phyloP scores from a whole-genome alignment of 1,284 basidiomycete species.

The Leucoagaricus sp. region DNA sequence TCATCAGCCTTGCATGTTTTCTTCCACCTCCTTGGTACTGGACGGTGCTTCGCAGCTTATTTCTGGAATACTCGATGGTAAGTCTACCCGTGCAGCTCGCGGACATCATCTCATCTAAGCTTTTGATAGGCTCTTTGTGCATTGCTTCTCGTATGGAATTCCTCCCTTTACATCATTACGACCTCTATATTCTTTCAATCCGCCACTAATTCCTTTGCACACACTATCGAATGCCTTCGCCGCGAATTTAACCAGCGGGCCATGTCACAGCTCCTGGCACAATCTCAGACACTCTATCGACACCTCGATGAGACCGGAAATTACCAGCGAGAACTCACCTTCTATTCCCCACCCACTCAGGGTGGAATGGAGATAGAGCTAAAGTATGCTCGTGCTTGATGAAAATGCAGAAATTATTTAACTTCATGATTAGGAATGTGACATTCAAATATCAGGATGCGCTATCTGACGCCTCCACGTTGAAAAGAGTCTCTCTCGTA shows the following conservation, averaged over 20 bases:
- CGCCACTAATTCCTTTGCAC: slow-evolving; percentile 22
- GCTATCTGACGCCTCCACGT: slow-evolving; percentile 15
- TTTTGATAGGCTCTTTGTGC: slow-evolving; percentile 27
- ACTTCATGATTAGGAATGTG: slow-evolving; percentile 36
- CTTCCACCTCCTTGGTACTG: slow-evolving; percentile 36
- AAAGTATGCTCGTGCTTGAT: slow-evolving; percentile 25
- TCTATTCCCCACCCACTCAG: slow-evolving; percentile 13
- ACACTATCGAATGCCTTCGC: slow-evolving; percentile 23
- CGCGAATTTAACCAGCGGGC: slow-evolving; percentile 18
- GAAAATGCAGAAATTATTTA: not conserved
- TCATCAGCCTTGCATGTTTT: slow-evolving; percentile 27
- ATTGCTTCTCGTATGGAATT: slow-evolving; percentile 16
- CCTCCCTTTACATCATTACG: slow-evolving; percentile 22
- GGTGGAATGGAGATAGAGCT: slow-evolving; percentile 40
- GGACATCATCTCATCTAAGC: not conserved
- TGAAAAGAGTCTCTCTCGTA: slow-evolving; percentile 38
- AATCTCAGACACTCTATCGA: slow-evolving; percentile 25
- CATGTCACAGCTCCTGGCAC: slow-evolving; percentile 19
- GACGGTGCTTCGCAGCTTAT: slow-evolving; percentile 26
- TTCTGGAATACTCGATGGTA: slow-evolving; percentile 32
- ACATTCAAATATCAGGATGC: slow-evolving; percentile 36
- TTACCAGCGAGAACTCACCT: slow-evolving; percentile 13
- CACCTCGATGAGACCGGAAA: slow-evolving; percentile 16
- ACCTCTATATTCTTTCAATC: slow-evolving; percentile 30
- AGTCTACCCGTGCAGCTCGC: not conserved